Evolutionary conservation across 2,329 filamentous ascomycete species (phyloP).

Genomic region (Neofusicoccum laricinum): DNA sequence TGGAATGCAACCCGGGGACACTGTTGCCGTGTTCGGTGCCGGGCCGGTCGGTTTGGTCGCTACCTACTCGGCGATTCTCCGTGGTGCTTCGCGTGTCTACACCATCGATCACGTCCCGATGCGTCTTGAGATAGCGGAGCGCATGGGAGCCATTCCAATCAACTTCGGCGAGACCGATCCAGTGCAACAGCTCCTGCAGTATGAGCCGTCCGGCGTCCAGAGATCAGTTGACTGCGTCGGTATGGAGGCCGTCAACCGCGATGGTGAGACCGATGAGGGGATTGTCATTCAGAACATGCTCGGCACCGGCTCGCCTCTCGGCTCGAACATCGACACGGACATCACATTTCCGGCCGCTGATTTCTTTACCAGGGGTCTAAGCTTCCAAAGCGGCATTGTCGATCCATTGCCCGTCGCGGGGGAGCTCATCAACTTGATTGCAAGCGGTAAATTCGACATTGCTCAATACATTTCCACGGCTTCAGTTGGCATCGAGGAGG

Average conservation of each 20-base stretch:
- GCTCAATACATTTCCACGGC: neutral
- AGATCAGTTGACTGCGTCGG: conserved; percentile 19
- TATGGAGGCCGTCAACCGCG: conserved; percentile 21
- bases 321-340: neutral
- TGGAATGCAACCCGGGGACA: conserved; percentile 38
- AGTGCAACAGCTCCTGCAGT: conserved; percentile 19
- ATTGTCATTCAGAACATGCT: conserved; percentile 27
- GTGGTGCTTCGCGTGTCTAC: conserved; percentile 22
- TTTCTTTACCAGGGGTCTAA: neutral
- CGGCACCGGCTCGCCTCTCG: neutral
- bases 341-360: neutral
- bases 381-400: neutral
- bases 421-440: neutral
- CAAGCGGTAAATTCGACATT: neutral
- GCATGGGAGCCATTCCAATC: conserved; percentile 21
- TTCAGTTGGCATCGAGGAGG: neutral
- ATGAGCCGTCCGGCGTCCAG: conserved; percentile 19
- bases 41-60: conserved; percentile 21
- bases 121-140: conserved; percentile 18
- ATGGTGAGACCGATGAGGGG: conserved; percentile 21
- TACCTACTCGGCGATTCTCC: conserved; percentile 21
- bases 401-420: neutral
- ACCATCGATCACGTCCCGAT: conserved; percentile 19
- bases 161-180: conserved; percentile 20
- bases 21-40: conserved; percentile 21